A percentile compares a stretch with the other conserved stretches of the same genome.
Evolutionary conservation across 805 yeast species (phyloP).

Genomic region (Peterozyma xylosa): DNA sequence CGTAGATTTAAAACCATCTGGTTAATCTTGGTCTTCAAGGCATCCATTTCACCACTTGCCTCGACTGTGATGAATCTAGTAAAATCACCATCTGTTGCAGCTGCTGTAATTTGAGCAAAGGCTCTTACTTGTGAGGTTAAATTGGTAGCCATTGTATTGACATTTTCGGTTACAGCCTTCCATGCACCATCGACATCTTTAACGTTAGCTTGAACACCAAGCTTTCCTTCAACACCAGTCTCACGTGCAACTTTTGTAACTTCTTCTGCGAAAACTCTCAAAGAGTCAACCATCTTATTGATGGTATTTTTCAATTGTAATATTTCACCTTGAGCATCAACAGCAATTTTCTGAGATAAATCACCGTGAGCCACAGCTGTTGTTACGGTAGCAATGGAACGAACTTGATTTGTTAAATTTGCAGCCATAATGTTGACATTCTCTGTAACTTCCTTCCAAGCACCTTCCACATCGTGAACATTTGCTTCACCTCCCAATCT

Average conservation of each 20-base stretch:
- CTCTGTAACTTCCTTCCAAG: constrained; percentile 86
- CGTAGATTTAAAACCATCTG: constrained; percentile 83
- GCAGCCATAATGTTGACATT: constrained; percentile 86
- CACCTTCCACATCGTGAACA: constrained; percentile 78
- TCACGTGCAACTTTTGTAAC: constrained; percentile 87
- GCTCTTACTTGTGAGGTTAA: constrained; percentile 90
- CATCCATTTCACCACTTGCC: constrained; percentile 87
- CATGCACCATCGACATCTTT: constrained; percentile 86
- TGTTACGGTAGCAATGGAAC: constrained; percentile 85
- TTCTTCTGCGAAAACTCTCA: constrained; percentile 81
- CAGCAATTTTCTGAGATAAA: constrained; percentile 76
- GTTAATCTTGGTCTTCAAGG: constrained; percentile 54
- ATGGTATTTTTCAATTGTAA: constrained; percentile 79
- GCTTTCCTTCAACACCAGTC: constrained; percentile 89
- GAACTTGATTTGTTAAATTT: constrained; percentile 79
- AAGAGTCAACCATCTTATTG: constrained; percentile 88
- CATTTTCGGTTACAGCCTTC: constrained; percentile 89
- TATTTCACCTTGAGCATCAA: constrained; percentile 87
- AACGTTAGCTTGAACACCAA: constrained; percentile 89
- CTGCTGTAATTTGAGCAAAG: constrained; percentile 88
- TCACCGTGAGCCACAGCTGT: constrained; percentile 92
- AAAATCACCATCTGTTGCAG: constrained; percentile 91
- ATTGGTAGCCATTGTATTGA: constrained; percentile 91
- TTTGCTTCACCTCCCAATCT: constrained; percentile 88
- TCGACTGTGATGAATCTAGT: constrained; percentile 87